Evolutionary conservation across 768 basidiomycete genomes (phyloP).

Genomic region (Boletus pseudopeckii): DNA sequence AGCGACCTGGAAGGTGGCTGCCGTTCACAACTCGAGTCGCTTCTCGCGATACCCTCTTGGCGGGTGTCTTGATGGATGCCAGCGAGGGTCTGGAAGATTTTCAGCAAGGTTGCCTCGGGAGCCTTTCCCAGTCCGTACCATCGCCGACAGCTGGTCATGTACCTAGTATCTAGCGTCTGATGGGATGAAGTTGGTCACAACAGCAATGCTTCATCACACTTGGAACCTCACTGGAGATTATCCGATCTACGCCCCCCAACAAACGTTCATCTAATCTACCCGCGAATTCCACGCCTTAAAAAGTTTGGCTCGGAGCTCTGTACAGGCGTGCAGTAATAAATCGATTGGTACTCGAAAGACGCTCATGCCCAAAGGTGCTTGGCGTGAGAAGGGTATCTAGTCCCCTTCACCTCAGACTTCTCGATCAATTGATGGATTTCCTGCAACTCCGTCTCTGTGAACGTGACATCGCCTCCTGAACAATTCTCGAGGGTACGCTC

Average conservation of each 20-base stretch:
- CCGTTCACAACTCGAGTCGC: not conserved
- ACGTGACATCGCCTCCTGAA: slow-evolving; percentile 39
- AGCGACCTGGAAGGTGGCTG: not conserved
- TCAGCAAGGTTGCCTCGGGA: not conserved
- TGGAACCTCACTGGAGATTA: not conserved
- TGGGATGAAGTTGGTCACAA: not conserved
- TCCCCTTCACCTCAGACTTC: slow-evolving; percentile 36
- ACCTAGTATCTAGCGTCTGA: slow-evolving; percentile 3
- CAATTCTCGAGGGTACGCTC: slow-evolving; percentile 46
- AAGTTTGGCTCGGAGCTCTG: not conserved
- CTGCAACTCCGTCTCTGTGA: slow-evolving; percentile 39
- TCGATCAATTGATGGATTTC: slow-evolving; percentile 39
- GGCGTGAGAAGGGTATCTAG: slow-evolving; percentile 32
- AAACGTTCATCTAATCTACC: not conserved
- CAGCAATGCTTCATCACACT: not conserved
- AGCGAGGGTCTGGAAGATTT: not conserved
- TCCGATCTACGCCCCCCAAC: not conserved
- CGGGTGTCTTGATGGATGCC: not conserved
- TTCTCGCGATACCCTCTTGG: not conserved
- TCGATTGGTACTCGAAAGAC: not conserved
- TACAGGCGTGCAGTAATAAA: not conserved
- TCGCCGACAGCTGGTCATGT: slow-evolving; percentile 7
- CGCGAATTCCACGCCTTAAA: not conserved
- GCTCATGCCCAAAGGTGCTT: slow-evolving; percentile 34
- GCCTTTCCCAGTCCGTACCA: not conserved